phyloP scores from a whole-genome alignment of 495 filamentous ascomycete genomes.

The Talaromyces proteolyticus region DNA sequence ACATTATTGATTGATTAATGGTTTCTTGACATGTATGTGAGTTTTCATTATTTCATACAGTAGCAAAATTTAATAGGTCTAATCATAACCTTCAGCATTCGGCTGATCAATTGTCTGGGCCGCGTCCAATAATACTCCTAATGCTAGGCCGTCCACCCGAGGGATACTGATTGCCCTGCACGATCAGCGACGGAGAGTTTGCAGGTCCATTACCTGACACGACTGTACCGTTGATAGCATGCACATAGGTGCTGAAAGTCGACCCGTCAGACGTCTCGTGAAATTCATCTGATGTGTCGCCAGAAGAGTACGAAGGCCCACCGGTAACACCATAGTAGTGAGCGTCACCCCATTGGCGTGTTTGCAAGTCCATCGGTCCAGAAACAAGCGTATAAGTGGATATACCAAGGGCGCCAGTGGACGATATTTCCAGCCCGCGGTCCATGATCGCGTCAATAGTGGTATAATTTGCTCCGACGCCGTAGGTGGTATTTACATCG shows the following conservation, averaged over 20 bases:
- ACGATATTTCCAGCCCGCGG: slow-evolving; percentile 50
- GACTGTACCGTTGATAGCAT: slow-evolving; percentile 46
- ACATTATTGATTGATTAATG: no score
- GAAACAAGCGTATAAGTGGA: slow-evolving; percentile 44
- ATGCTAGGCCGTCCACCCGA: slow-evolving; percentile 1
- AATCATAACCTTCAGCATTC: no score
- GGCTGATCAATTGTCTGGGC: no score
- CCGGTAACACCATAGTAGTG: slow-evolving; percentile 16
- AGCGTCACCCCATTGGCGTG: slow-evolving; percentile 23
- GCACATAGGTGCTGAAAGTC: slow-evolving; percentile 43
- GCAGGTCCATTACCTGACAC: slow-evolving; percentile 14
- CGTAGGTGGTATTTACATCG: slow-evolving; percentile 49
- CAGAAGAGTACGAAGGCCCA: slow-evolving; percentile 19
- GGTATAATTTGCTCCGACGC: slow-evolving; percentile 25
- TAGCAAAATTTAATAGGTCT: no score
- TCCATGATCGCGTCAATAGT: slow-evolving; percentile 53
- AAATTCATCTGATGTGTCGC: slow-evolving; percentile 22
- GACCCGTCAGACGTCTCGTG: slow-evolving; percentile 18
- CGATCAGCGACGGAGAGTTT: not conserved
- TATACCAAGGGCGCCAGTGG: slow-evolving; percentile 38
- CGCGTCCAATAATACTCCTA: slow-evolving; percentile 6
- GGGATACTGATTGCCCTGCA: not conserved
- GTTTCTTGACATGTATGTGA: no score
- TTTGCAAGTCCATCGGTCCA: slow-evolving; percentile 19
- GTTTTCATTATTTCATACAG: no score